phyloP scores from a whole-genome alignment of 2,329 filamentous ascomycete genomes.

The Immersiporthe knoxdaviesiana region DNA sequence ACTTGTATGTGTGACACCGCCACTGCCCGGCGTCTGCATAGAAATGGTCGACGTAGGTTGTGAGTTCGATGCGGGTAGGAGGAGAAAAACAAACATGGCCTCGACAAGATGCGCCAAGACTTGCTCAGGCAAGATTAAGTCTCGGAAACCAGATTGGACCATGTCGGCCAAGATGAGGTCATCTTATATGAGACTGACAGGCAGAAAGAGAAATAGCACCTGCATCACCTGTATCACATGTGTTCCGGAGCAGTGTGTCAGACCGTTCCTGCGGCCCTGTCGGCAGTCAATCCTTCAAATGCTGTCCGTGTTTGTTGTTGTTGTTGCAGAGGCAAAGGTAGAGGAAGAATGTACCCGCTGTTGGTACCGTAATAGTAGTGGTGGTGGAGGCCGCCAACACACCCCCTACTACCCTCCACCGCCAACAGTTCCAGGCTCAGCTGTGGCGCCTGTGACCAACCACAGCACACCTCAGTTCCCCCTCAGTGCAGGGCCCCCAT shows the following conservation, averaged over 20 bases:
- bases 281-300: not conserved
- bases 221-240: constrained; percentile 9
- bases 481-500: too few relatives aligned
- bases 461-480: not conserved
- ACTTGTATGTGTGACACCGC: not conserved
- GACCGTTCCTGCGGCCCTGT: not conserved
- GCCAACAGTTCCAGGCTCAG: not conserved
- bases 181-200: not conserved
- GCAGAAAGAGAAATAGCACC: not conserved
- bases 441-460: not conserved
- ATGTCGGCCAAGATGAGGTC: not conserved
- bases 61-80: not conserved
- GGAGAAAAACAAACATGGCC: not conserved
- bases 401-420: not conserved
- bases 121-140: too few relatives aligned
- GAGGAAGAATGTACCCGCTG: not conserved
- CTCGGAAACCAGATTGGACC: too few relatives aligned
- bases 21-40: not conserved
- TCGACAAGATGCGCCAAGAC: not conserved
- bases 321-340: too few relatives aligned
- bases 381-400: too few relatives aligned
- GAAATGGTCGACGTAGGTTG: too few relatives aligned
- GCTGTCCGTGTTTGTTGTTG: not conserved
- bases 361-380: too few relatives aligned
- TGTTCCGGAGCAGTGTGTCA: constrained; percentile 15